These are phyloP conservation scores for Zygosaccharomyces lentus DNA, from an alignment of 805 yeast species.

Conservation along the genomic window DNA sequence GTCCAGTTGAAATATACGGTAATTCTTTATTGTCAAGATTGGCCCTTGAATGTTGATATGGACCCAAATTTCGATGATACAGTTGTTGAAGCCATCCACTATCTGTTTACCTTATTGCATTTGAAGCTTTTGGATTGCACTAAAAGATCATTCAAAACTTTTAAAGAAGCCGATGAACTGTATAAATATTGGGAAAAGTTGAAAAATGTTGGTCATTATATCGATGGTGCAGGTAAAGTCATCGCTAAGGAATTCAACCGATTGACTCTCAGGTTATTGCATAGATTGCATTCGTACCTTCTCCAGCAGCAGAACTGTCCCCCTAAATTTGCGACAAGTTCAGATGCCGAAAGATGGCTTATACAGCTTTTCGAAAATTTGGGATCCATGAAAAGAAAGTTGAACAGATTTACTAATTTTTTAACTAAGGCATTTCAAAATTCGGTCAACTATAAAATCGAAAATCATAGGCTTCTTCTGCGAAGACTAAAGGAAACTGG, in stretches of 20 bases:
- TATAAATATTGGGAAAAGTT: slow-evolving; percentile 78
- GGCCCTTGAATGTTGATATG: slow-evolving; percentile 65
- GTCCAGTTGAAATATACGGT: slow-evolving; percentile 68
- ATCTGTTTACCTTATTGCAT: slow-evolving; percentile 65
- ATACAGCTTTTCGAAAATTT: slow-evolving; percentile 62
- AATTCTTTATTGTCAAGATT: slow-evolving; percentile 52
- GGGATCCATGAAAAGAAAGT: slow-evolving; percentile 74
- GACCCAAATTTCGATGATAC: slow-evolving; percentile 63
- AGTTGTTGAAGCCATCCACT: slow-evolving; percentile 67
- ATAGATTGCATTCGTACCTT: slow-evolving; percentile 64
- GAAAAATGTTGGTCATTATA: slow-evolving; percentile 67
- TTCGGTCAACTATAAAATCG: slow-evolving; percentile 56
- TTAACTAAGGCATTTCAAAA: slow-evolving; percentile 70
- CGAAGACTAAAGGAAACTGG: slow-evolving; percentile 57
- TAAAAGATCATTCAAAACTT: slow-evolving; percentile 67
- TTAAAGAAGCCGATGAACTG: slow-evolving; percentile 86
- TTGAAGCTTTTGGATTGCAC: slow-evolving; percentile 77
- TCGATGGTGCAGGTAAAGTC: slow-evolving; percentile 76
- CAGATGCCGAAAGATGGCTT: slow-evolving; percentile 59
- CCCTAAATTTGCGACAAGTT: slow-evolving; percentile 37
- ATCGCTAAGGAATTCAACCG: slow-evolving; percentile 72
- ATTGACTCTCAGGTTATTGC: slow-evolving; percentile 62
- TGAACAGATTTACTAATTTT: slow-evolving; percentile 69
- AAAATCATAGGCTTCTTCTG: slow-evolving; percentile 49
- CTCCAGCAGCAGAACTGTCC: slow-evolving; percentile 69